Evolutionary conservation across 192 early-diverging fungal genomes (phyloP), one percentile per base, ranked within the genome.

Genomic region (Coemansia sp.): DNA sequence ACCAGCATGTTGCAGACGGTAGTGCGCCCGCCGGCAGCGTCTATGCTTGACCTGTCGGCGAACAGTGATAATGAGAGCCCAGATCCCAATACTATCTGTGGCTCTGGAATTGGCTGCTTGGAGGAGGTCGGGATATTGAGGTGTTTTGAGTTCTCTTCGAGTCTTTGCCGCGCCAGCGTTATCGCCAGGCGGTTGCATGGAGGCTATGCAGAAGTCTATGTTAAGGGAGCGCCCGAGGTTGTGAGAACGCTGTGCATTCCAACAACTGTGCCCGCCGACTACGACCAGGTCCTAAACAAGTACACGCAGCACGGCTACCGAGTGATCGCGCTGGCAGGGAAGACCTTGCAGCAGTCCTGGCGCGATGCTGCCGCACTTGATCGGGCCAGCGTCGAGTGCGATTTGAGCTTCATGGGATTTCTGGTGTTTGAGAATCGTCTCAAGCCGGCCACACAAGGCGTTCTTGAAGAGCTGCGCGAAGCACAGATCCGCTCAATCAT

Each of bases 341-440:
- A 91, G 66, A 62, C 80, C 12, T 74, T 98, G 54, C 55, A 71
- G 8, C 29, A 24, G 31, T 41, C 34, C n/a, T 92, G 87, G 77
- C 20, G 42, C 10, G 44, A 47, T 10, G 79, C 92, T 3, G 86
- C 88, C 29, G 78, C 87, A 49, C 75, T 82, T 38, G 67, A 75
- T 49, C 91, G 98, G n/a, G 86, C 88, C 2, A 87, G 89, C 4
- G 87, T 94, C 9, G 98, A 99, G 75, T 75, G 76, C 5, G 86
- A 89, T 27, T 70, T 99, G 31, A 76, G 84, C 5, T 99, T 98
- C 79, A 79, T 99, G 62, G 96, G 96, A 0, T 95, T 99, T 68
- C 89, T 99, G 27, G 88, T 99, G 22, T 99, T 99, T 88, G 98
- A 98, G 73, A 99, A 99, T 88, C 93, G 94, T 79, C 74, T 98